Conservation (phyloP, 169 alveolate genomes). For the Hepatocystis sp. region DNA sequence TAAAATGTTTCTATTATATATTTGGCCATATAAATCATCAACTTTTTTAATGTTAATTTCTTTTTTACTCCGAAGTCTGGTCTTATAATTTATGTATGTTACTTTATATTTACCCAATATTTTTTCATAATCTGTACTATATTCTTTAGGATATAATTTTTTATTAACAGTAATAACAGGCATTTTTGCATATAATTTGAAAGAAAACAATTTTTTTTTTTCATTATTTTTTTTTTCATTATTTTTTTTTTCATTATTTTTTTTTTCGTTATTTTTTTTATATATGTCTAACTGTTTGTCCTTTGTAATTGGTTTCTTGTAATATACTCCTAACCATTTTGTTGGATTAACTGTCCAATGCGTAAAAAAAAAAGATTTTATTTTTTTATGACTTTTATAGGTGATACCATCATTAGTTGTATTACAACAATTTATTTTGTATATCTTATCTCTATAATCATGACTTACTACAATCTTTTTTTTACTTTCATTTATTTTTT, state of each 20-base stretch:
- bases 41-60: slow-evolving; percentile 80
- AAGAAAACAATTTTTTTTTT: neutral
- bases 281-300: too few relatives aligned
- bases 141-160: slow-evolving; percentile 54
- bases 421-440: too few relatives aligned
- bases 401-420: too few relatives aligned
- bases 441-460: too few relatives aligned
- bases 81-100: slow-evolving; percentile 82
- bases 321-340: too few relatives aligned
- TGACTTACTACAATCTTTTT: too few relatives aligned
- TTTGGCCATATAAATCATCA: slow-evolving; percentile 83
- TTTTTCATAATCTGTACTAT: slow-evolving; percentile 82
- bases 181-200: slow-evolving; percentile 26
- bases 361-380: too few relatives aligned
- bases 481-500: too few relatives aligned
- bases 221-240: neutral
- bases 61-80: slow-evolving; percentile 79
- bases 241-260: neutral
- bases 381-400: too few relatives aligned
- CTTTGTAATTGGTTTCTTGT: too few relatives aligned
- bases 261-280: neutral
- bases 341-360: too few relatives aligned
- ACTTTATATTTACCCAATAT: slow-evolving; percentile 81
- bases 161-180: slow-evolving; percentile 58
- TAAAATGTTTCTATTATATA: slow-evolving; percentile 80